These are phyloP conservation scores for Pseudisothecium myosuroides DNA, from an alignment of 225 moss, liverwort and hornwort species.

Conservation along the genomic window DNA sequence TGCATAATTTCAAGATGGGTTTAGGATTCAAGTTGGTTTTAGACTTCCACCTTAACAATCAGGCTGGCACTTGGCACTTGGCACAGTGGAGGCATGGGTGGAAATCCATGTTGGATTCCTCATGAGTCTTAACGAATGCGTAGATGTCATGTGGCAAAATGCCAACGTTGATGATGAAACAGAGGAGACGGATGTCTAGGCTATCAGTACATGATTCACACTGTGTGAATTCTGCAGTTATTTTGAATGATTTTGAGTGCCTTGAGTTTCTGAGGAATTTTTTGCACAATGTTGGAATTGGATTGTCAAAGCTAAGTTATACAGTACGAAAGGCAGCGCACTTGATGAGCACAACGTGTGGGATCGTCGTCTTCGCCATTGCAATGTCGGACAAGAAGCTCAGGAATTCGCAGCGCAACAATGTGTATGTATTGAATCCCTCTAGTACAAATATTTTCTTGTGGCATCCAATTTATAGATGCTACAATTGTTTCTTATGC, in stretches of 20 bases:
- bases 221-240: background rate
- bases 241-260: background rate
- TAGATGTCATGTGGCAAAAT: background rate
- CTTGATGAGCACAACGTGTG: background rate
- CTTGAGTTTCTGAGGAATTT: background rate
- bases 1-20: background rate
- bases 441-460: background rate
- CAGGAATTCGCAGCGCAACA: conserved; percentile 23
- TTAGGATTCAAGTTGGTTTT: background rate
- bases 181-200: background rate
- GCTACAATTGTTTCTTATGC: background rate
- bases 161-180: background rate
- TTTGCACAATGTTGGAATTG: background rate
- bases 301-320: background rate
- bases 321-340: background rate
- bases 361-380: background rate
- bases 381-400: conserved; percentile 12
- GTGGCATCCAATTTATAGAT: background rate
- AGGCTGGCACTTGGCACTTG: too few species aligned
- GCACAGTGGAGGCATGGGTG: background rate
- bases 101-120: background rate
- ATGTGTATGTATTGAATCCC: conserved; percentile 68
- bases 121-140: background rate
- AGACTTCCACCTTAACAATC: background rate
- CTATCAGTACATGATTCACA: background rate